A percentile compares a stretch with the other conserved stretches of the same genome.
Evolutionary conservation across 805 yeast genomes (phyloP).

Genomic region (Ogataea methylovora): DNA sequence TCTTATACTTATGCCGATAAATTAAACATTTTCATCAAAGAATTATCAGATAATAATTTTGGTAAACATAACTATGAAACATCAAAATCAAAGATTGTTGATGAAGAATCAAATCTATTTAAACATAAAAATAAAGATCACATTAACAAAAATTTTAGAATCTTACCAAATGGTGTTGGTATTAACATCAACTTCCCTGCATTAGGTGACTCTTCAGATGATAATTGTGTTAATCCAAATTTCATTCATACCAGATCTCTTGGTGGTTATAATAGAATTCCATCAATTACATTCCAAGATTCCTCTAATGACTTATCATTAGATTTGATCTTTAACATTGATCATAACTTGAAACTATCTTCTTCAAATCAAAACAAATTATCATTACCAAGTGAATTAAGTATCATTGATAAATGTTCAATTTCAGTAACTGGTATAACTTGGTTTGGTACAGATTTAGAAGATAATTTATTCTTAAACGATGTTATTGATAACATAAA

Average conservation of each 20-base stretch:
- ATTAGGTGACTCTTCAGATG: conserved; percentile 26
- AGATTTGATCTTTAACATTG: conserved; percentile 11
- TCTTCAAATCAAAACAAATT: conserved; percentile 4
- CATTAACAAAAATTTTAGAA: conserved; percentile 13
- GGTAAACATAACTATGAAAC: conserved; percentile 15
- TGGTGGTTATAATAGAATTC: conserved; percentile 25
- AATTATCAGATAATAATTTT: conserved; percentile 2
- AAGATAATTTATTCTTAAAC: too few relatives aligned
- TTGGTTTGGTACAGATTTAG: conserved; percentile 13
- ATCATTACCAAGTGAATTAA: conserved; percentile 8
- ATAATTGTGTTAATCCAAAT: conserved; percentile 31
- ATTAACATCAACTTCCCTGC: conserved; percentile 40
- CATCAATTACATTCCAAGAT: conserved; percentile 8
- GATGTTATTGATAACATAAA: too few relatives aligned
- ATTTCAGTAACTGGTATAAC: conserved; percentile 15
- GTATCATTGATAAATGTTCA: conserved; percentile 9
- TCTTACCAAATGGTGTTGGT: conserved; percentile 40
- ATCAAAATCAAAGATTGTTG: conserved; percentile 8
- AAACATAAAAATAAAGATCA: conserved; percentile 7
- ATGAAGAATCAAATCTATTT: conserved; percentile 3
- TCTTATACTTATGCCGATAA: conserved; percentile 7
- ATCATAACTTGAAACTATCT: conserved; percentile 7
- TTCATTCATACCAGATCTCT: conserved; percentile 39
- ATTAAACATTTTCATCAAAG: conserved; percentile 7
- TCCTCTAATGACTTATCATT: conserved; percentile 4